phyloP scores from a whole-genome alignment of 2,329 filamentous ascomycete genomes.

The Cladosporium sp. region DNA sequence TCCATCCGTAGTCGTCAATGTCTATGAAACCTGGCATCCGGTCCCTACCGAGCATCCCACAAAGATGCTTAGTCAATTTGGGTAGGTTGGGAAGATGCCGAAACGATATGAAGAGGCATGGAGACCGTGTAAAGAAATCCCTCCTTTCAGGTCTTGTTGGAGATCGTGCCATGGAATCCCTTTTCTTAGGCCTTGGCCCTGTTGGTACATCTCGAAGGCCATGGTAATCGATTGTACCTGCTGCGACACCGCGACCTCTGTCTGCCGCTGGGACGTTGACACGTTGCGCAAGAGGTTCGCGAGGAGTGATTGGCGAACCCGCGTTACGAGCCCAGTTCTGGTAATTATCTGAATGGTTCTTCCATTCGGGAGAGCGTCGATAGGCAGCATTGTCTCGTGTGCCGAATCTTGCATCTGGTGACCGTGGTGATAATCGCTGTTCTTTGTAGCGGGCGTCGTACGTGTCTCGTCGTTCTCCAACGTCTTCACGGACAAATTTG shows the following conservation, averaged over 20 bases:
- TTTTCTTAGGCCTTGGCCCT: slow-evolving; percentile 19
- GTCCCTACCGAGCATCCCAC: slow-evolving; percentile 15
- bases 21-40: slow-evolving; percentile 18
- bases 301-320: background rate
- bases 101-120: slow-evolving; percentile 31
- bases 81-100: slow-evolving; percentile 21
- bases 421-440: background rate
- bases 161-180: background rate
- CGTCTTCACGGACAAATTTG: slow-evolving; percentile 14
- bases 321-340: background rate
- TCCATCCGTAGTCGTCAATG: slow-evolving; percentile 30
- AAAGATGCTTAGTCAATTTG: slow-evolving; percentile 23
- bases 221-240: slow-evolving; percentile 21
- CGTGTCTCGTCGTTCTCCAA: background rate
- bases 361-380: background rate
- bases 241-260: background rate
- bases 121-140: slow-evolving; percentile 10
- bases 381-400: background rate
- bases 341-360: background rate
- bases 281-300: background rate
- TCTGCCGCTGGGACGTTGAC: background rate
- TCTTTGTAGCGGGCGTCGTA: background rate
- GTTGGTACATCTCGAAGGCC: slow-evolving; percentile 25
- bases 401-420: background rate
- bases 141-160: background rate